phyloP scores from a whole-genome alignment of 371 early-diverging fungal species.

The Circinella umbellata region DNA sequence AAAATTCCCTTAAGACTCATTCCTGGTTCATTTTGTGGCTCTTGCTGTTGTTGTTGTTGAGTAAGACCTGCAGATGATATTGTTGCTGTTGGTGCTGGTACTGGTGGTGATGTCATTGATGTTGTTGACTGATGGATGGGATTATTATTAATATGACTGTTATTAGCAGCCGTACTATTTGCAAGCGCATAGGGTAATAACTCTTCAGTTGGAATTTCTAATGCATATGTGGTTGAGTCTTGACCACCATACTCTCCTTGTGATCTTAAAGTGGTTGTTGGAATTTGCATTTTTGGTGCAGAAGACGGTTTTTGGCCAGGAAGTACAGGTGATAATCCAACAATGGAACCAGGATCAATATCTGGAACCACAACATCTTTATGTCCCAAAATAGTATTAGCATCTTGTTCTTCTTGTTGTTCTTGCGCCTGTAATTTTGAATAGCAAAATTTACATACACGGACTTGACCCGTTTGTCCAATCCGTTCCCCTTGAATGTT shows the following conservation, averaged over 20 bases:
- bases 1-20: constrained; percentile 38
- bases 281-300: constrained; percentile 53
- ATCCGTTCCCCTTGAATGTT: constrained; percentile 73
- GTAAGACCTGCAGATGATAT: constrained; percentile 1
- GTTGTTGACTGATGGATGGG: too few species aligned
- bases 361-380: constrained; percentile 18
- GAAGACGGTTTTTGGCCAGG: constrained; percentile 48
- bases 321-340: constrained; percentile 12
- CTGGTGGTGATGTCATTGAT: constrained; percentile 4
- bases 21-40: constrained; percentile 17
- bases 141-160: constrained; percentile 43
- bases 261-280: constrained; percentile 40
- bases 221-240: constrained; percentile 42
- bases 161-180: constrained; percentile 7
- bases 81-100: constrained; percentile 9
- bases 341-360: constrained; percentile 22
- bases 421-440: constrained; percentile 15
- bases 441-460: constrained; percentile 84
- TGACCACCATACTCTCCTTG: constrained; percentile 44
- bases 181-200: constrained; percentile 18
- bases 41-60: not conserved
- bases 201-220: constrained; percentile 39
- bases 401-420: constrained; percentile 15
- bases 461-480: constrained; percentile 71
- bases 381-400: constrained; percentile 6